These are phyloP conservation scores for Combretum micranthum DNA, from an alignment of 345 rosid genomes.

Conservation along the genomic window DNA sequence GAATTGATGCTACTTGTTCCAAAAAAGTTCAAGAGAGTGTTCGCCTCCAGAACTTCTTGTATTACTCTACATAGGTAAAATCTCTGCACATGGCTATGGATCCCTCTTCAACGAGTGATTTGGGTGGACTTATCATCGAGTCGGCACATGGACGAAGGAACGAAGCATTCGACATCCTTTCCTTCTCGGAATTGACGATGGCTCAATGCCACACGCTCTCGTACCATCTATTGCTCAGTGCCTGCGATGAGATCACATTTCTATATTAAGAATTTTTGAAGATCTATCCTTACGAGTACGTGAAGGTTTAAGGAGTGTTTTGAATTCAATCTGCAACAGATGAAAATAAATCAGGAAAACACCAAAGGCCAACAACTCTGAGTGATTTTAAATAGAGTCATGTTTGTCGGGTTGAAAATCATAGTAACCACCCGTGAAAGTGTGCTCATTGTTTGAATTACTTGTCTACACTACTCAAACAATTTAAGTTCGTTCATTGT, in stretches of 20 bases:
- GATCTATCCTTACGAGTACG: too few species aligned
- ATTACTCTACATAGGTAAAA: slow-evolving; percentile 80
- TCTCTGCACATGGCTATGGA: slow-evolving; percentile 50
- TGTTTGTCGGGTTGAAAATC: too few species aligned
- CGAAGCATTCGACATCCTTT: slow-evolving; percentile 71
- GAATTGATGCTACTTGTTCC: slow-evolving; percentile 14
- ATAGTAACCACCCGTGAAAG: too few species aligned
- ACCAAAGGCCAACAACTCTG: too few species aligned
- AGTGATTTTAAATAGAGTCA: too few species aligned
- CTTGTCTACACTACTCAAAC: too few species aligned
- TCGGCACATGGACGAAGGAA: slow-evolving; percentile 59
- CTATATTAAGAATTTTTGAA: background rate
- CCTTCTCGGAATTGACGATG: slow-evolving; percentile 43
- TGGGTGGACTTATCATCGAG: slow-evolving; percentile 61
- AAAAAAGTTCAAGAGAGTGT: slow-evolving; percentile 76
- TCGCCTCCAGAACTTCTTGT: slow-evolving; percentile 87
- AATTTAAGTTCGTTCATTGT: too few species aligned
- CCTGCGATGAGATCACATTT: slow-evolving; percentile 30
- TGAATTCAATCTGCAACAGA: too few species aligned
- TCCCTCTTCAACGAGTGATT: slow-evolving; percentile 31
- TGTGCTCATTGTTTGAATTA: too few species aligned
- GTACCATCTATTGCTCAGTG: slow-evolving; percentile 74
- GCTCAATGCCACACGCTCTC: slow-evolving; percentile 92
- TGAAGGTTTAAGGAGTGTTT: too few species aligned
- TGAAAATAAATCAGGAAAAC: too few species aligned